Evolutionary conservation across 2,329 filamentous ascomycete genomes (phyloP).

Genomic region (Fusarium oxysporum): DNA sequence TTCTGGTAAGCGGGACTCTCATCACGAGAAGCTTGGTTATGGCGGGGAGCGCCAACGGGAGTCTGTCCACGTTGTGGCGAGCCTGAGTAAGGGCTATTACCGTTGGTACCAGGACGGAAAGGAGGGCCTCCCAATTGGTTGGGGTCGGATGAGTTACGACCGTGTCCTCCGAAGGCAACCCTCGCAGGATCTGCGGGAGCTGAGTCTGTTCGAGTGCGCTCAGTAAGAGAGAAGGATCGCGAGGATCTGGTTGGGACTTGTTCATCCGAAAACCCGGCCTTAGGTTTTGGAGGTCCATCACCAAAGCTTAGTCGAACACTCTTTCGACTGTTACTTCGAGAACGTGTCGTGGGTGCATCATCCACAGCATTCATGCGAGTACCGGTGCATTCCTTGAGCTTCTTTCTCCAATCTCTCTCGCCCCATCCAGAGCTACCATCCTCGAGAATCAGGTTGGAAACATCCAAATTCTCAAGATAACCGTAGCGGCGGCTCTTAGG

Average conservation of each 20-base stretch:
- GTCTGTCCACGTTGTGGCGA: conserved; percentile 52
- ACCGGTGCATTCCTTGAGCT: conserved; percentile 88
- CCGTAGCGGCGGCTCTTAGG: conserved; percentile 88
- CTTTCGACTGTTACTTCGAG: conserved; percentile 68
- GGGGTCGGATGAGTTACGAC: conserved; percentile 62
- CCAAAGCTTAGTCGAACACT: conserved; percentile 67
- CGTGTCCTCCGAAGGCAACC: conserved; percentile 53
- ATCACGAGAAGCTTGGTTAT: conserved; percentile 60
- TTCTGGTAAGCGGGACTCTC: conserved; percentile 70
- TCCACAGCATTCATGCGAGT: conserved; percentile 77
- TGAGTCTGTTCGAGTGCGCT: conserved; percentile 62
- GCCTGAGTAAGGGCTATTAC: conserved; percentile 45
- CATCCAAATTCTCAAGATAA: conserved; percentile 89
- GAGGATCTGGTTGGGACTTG: conserved; percentile 62
- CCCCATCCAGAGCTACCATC: conserved; percentile 82
- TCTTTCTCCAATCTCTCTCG: conserved; percentile 89
- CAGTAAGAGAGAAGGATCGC: conserved; percentile 62
- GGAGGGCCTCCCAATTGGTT: conserved; percentile 46
- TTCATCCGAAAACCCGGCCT: conserved; percentile 70
- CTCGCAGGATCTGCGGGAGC: conserved; percentile 59
- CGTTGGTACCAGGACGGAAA: conserved; percentile 42
- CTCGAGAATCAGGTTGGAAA: conserved; percentile 81
- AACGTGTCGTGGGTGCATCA: conserved; percentile 57
- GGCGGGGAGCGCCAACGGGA: conserved; percentile 54
- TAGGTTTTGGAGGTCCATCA: conserved; percentile 50